Base-by-base conservation (phyloP, 2,329 filamentous ascomycete genomes). In the Cercospora janseana region DNA sequence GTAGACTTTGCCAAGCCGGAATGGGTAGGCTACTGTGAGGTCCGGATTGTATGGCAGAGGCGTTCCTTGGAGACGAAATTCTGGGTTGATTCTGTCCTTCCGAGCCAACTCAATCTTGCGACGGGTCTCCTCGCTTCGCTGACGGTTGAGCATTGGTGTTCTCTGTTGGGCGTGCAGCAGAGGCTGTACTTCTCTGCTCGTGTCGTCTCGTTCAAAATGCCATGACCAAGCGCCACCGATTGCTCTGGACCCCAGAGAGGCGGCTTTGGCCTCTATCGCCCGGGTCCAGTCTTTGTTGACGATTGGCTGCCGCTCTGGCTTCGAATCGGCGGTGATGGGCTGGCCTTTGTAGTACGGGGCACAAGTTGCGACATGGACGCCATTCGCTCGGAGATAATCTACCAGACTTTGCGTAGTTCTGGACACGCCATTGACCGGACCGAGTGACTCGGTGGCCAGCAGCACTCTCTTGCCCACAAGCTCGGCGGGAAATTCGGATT, bases 341-440 rank as follows among this genome's bases (percentile, higher is more conserved):
- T 76, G 77, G 61, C 82, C 79, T 60, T 70, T 63, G 63, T 74
- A 70, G 37, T 78, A 73, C 12, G 84, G 84, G 31, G 85, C 83
- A 26, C 86, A 83, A 4, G 86, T 80, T 6, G 82, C 81, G 42
- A 87, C 79, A 13, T 82, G 75, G 8, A 78, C 82, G 15, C 81
- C 83, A 58, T 87, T 72, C n/a, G 71, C 71, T 49, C 82, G 78
- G 15, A 87, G 72, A 57, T 87, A 84, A 63, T 82, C 79, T 46
- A 87, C 80, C 44, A 87, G 75, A 73, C 82, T 86, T 59, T 83
- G 72, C 0, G 85, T 87, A 4, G 84, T 87, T 54, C 83, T 76
- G 60, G 81, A 85, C 37, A 87, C 84, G n/a, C 85, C 84, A 62
- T 87, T 87, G 63, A 87, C 81, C 0, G 84, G 84, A 3, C 83